Percentiles rank a stretch among this genome's conserved stretches.
Evolutionary conservation across 2,329 filamentous ascomycete species (phyloP).

Genomic region (Apiospora sp.): DNA sequence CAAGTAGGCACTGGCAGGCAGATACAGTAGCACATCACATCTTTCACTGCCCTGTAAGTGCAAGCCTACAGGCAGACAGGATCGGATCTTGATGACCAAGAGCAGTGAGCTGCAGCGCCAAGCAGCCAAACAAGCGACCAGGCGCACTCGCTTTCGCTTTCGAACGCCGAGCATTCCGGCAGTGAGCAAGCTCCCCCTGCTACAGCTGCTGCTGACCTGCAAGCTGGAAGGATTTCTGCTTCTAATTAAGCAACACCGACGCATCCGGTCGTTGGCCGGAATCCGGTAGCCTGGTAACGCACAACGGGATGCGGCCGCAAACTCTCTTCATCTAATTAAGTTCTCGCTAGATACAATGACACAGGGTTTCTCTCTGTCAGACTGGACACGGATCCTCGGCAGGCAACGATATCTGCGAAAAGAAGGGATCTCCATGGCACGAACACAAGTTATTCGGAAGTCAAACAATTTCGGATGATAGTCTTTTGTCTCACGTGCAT

Average conservation of each 20-base stretch:
- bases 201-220: background rate
- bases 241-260: conserved; percentile 1
- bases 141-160: background rate
- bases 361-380: background rate
- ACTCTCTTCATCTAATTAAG: background rate
- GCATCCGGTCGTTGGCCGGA: conserved; percentile 2
- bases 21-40: background rate
- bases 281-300: conserved; percentile 5
- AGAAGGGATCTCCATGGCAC: background rate
- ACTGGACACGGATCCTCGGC: background rate
- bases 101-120: background rate
- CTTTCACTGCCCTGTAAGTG: background rate
- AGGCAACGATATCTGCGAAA: background rate
- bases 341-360: background rate
- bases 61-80: background rate
- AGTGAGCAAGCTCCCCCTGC: background rate
- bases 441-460: background rate
- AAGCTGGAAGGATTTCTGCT: background rate
- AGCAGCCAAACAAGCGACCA: background rate
- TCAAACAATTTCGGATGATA: background rate
- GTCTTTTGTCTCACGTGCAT: background rate
- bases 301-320: background rate
- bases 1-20: background rate
- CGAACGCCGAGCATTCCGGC: background rate
- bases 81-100: background rate